Base-by-base conservation (phyloP, 1,139 yeast genomes). In the Candida sanyaensis region DNA sequence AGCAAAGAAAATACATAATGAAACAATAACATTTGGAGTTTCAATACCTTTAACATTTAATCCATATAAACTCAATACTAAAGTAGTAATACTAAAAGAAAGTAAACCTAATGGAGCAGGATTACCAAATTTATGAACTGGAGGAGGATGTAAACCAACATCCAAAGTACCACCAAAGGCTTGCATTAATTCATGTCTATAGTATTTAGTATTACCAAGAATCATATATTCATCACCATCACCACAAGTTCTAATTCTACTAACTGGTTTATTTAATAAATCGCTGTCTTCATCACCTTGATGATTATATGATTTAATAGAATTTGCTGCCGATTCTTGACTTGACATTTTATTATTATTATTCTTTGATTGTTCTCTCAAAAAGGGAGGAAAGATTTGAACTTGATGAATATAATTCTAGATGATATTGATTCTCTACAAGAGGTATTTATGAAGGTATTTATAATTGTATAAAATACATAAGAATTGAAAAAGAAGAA, bases 71-170 rank as follows among this genome's bases (percentile, higher is more conserved):
- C 74, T 68, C 50, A 73, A 62, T 7, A 69, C 65, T 52, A 80
- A 71, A 1, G 82, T 75, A 37, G 77, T 67, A 49, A 72, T 52
- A 28, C 75, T 69, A 63, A 78, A 81, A 1, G 80, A 80, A 33
- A 75, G 68, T 46, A 81, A 68, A 2, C 85, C 86, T 50, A 80
- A 64, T 4, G 86, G 84, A 13, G 81, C 79, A 0, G 87, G 84
- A 55, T 82, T 81, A 36, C 76, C 84, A 43, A 72, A 59, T 44
- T 65, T 50, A 45, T 64, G 56, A 24, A 48, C 52, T 13, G 72
- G 68, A 43, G 57, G 60, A 6, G 73, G 71, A 1, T 71, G 53
- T 17, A 59, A 55, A 7, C 54, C 74, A n/a, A 42, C 45, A 33
- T 34, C 28, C 10, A 46, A 29, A 4, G 41, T 32, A 24, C 42